Evolutionary conservation across 1,284 basidiomycete species (phyloP).

Genomic region (Trichosporon asahii): DNA sequence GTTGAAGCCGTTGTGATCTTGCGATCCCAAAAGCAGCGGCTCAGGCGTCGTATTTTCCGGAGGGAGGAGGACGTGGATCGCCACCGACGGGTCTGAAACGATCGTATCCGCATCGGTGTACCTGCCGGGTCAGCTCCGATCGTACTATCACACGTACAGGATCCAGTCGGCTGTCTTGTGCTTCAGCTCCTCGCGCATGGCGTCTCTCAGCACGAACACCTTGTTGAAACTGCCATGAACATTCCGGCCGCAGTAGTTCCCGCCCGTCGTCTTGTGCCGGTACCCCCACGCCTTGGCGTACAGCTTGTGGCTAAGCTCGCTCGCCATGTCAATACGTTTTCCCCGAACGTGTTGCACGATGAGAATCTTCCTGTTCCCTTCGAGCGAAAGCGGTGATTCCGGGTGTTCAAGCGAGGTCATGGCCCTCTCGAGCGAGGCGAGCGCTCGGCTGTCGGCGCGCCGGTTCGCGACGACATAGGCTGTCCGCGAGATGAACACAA

Average conservation of each 20-base stretch:
- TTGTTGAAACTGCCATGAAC: constrained; percentile 14
- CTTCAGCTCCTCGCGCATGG: background rate
- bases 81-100: constrained; percentile 22
- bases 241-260: background rate
- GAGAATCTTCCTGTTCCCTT: background rate
- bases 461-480: background rate
- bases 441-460: background rate
- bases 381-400: background rate
- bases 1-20: constrained; percentile 28
- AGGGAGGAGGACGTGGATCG: constrained; percentile 23
- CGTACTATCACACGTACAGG: constrained; percentile 8
- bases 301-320: constrained; percentile 7
- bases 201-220: constrained; percentile 3
- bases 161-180: constrained; percentile 17
- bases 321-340: constrained; percentile 4
- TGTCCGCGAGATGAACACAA: background rate
- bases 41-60: constrained; percentile 2
- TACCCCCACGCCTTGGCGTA: constrained; percentile 18
- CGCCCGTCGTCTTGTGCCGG: constrained; percentile 1
- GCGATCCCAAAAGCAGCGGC: constrained; percentile 20
- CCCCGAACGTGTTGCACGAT: constrained; percentile 14
- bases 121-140: background rate
- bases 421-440: background rate
- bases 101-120: constrained; percentile 25
- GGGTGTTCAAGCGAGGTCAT: background rate